Base-by-base conservation (phyloP, 257 asterid species). In the Plantago ovata region DNA sequence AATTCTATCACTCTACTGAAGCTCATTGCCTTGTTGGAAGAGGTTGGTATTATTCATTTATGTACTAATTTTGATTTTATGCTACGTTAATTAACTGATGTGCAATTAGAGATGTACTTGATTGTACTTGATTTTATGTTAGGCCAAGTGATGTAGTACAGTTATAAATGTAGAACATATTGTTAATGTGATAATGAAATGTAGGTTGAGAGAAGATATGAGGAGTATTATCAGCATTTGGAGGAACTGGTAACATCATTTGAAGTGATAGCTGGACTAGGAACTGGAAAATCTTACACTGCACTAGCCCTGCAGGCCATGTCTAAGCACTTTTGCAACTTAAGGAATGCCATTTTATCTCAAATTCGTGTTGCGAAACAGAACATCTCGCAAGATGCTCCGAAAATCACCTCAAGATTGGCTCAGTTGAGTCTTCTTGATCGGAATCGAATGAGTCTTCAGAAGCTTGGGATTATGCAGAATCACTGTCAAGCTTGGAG, bases 181-280 rank as follows among this genome's bases (percentile, higher is more conserved):
- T 24, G 33, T 6, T 36, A 20, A 53, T 12, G 20, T 33, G 8
- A 9, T 22, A 2, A 28, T 21, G 13, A 61, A 33, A 23, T 49
- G 33, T 64, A 92, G 98, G 89, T 81, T 43, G 99, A 89, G 75
- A 79, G 82, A 55, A 70, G 94, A 62, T 94, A 89, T 20, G 99
- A 79, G 42, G 83, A 80, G 32, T 94, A 86, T 28, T 75, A 77
- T 28, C 75, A 73, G 38, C 86, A 79, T 10, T 69, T 86, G 84
- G 94, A 86, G 18, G 85, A 79, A 16, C 43, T 81, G 53, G 76
- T 84, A 4, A 47, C 82, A 2, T 79, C 95, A 38, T 89, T 94
- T 53, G 99, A 89, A 68, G 69, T 69, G 14, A 59, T 89, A 15
- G 88, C 92, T 33, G 97, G 97, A 7, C 46, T 72, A 8, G 97